Conservation (phyloP, 2,329 filamentous ascomycete species). For the Paramyrothecium sp. region DNA sequence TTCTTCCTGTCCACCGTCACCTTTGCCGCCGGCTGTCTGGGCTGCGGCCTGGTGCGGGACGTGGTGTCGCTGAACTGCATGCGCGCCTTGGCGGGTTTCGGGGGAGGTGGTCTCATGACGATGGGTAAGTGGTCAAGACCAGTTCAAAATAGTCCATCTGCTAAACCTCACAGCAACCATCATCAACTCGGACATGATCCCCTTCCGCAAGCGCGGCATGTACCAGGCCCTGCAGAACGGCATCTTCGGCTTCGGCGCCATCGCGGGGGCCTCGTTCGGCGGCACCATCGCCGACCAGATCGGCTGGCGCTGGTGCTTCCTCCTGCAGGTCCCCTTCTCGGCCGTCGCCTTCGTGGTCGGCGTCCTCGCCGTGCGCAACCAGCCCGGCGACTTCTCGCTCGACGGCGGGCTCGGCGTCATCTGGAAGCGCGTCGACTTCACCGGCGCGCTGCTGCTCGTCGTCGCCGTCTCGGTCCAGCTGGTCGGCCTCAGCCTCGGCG, state of each 20-base stretch:
- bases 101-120: constrained; percentile 66
- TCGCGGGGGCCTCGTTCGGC: constrained; percentile 62
- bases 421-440: constrained; percentile 57
- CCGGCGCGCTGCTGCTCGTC: constrained; percentile 56
- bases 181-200: constrained; percentile 64
- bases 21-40: constrained; percentile 62
- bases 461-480: constrained; percentile 57
- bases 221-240: constrained; percentile 62
- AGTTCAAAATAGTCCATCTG: not conserved
- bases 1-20: constrained; percentile 64
- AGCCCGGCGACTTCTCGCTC: constrained; percentile 25
- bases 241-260: constrained; percentile 60
- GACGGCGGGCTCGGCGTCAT: constrained; percentile 32
- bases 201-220: constrained; percentile 53
- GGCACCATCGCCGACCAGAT: constrained; percentile 62
- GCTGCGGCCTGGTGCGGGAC: constrained; percentile 60
- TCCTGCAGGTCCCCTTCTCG: constrained; percentile 61
- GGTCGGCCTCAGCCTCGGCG: constrained; percentile 53
- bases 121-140: constrained; percentile 51
- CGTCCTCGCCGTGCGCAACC: constrained; percentile 49
- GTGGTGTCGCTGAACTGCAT: constrained; percentile 62
- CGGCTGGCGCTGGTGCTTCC: constrained; percentile 68
- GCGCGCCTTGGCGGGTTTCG: constrained; percentile 66
- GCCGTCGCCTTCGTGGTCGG: constrained; percentile 53
- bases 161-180: constrained; percentile 37